A percentile compares a stretch with the other conserved stretches of the same genome.
Conservation (phyloP, 164 flowering plant genomes). For the Sextonia rubra region DNA sequence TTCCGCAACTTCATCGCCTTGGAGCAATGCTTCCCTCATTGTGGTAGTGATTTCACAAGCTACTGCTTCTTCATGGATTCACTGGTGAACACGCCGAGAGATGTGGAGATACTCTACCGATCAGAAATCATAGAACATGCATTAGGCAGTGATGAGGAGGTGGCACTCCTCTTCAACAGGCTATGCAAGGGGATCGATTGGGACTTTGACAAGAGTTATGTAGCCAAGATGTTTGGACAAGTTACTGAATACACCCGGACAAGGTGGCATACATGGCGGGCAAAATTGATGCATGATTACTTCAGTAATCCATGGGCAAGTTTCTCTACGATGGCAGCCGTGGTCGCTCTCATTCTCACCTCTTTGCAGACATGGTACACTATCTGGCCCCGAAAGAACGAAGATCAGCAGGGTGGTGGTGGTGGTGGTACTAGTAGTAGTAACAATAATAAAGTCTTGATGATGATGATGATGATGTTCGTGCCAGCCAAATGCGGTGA, state of each 20-base stretch:
- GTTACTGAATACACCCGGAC: conserved; percentile 34
- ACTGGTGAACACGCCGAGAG: conserved; percentile 39
- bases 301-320: conserved; percentile 55
- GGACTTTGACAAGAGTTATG: conserved; percentile 26
- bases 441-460: too few species aligned
- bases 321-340: conserved; percentile 19
- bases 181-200: conserved; percentile 35
- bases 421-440: too few species aligned
- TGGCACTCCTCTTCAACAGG: conserved; percentile 45
- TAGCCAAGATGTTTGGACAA: conserved; percentile 22
- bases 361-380: neutral
- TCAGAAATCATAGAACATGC: conserved; percentile 38
- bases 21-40: conserved; percentile 5
- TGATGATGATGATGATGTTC: too few species aligned
- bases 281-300: conserved; percentile 43
- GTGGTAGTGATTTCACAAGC: conserved; percentile 36
- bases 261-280: conserved; percentile 41
- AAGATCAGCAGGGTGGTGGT: too few species aligned
- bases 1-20: conserved; percentile 1
- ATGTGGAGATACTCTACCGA: conserved; percentile 33
- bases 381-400: neutral
- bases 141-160: conserved; percentile 47
- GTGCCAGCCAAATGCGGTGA: too few species aligned
- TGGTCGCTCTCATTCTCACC: neutral
- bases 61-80: conserved; percentile 52